phyloP scores from a whole-genome alignment of 352 stramenopile species.

The Ophiocytium majus region DNA sequence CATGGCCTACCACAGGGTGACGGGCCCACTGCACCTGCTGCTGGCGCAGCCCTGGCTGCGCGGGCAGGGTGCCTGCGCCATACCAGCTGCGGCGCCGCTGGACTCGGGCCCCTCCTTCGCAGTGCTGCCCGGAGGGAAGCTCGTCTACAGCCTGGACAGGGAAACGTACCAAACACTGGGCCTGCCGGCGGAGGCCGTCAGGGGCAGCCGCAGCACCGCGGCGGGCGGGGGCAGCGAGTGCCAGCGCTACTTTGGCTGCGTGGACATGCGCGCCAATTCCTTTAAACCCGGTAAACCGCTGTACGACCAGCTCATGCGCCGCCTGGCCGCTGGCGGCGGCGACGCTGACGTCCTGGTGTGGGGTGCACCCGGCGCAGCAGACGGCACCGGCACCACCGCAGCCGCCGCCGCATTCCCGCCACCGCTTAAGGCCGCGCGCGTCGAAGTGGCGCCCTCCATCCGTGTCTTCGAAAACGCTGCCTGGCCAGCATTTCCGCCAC shows the following conservation, averaged over 20 bases:
- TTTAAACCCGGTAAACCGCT: slow-evolving; percentile 3
- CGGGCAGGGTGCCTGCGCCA: background rate
- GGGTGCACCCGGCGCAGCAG: too few species aligned
- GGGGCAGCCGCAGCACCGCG: background rate
- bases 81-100: background rate
- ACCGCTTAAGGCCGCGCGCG: background rate
- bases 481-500: background rate
- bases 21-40: background rate
- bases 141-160: slow-evolving; percentile 18
- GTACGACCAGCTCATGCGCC: background rate
- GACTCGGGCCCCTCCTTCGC: slow-evolving; percentile 3
- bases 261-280: background rate
- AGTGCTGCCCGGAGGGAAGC: background rate
- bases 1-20: background rate
- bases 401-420: background rate
- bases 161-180: slow-evolving; percentile 10
- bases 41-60: background rate
- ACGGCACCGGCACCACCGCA: background rate
- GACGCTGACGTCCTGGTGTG: background rate
- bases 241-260: slow-evolving; percentile 1
- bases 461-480: background rate
- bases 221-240: background rate
- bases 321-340: background rate
- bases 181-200: background rate
- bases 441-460: background rate